phyloP scores from a whole-genome alignment of 306 rosid species.

The Inga oerstediana region DNA sequence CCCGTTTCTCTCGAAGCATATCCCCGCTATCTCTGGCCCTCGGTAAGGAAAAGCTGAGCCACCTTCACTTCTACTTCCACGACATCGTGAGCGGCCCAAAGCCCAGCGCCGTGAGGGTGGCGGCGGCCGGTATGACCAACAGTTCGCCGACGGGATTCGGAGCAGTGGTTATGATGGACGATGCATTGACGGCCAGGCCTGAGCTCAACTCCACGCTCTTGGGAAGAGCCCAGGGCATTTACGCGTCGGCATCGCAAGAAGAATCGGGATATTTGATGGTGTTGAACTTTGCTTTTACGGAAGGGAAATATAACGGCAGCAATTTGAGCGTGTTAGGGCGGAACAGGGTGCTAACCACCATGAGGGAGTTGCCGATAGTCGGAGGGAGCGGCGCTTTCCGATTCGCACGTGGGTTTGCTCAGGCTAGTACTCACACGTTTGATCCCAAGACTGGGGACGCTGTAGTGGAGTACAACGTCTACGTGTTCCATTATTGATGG shows the following conservation, averaged over 20 bases:
- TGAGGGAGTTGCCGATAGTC: conserved; percentile 50
- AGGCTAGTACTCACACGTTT: conserved; percentile 40
- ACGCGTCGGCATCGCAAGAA: conserved; percentile 40
- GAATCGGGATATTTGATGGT: conserved; percentile 35
- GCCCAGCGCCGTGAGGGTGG: conserved; percentile 33
- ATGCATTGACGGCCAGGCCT: conserved; percentile 34
- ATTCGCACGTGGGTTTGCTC: conserved; percentile 65
- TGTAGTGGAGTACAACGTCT: conserved; percentile 55
- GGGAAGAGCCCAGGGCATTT: conserved; percentile 48
- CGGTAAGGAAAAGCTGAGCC: conserved; percentile 40
- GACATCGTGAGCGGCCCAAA: conserved; percentile 44
- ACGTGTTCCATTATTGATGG: conserved; percentile 51
- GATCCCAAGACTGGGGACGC: conserved; percentile 40
- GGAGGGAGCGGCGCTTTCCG: conserved; percentile 61
- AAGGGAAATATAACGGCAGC: conserved; percentile 48
- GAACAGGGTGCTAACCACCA: conserved; percentile 19
- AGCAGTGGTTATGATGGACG: conserved; percentile 37
- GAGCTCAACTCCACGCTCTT: conserved; percentile 24
- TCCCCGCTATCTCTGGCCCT: conserved; percentile 21
- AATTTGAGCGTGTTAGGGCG: conserved; percentile 44
- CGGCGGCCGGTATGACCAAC: conserved; percentile 28
- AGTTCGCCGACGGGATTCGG: conserved; percentile 41
- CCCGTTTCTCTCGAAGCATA: conserved; percentile 16
- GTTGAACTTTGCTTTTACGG: conserved; percentile 36
- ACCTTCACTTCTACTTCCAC: conserved; percentile 41